These are phyloP conservation scores for Fusarium burgessii DNA, from an alignment of 2,329 filamentous ascomycete genomes.

Conservation along the genomic window DNA sequence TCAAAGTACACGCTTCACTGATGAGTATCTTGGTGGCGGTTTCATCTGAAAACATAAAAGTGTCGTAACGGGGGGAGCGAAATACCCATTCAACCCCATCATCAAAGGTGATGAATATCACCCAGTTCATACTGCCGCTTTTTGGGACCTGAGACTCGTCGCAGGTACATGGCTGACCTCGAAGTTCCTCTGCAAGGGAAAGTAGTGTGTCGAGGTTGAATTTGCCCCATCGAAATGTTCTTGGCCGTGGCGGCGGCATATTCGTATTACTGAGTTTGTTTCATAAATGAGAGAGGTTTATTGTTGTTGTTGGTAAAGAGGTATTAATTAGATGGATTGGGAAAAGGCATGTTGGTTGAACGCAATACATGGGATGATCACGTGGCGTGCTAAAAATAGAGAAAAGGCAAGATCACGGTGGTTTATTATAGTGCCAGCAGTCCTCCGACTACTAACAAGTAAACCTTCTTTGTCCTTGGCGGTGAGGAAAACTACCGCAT, in stretches of 20 bases:
- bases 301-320: rapidly evolving
- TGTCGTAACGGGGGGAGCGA: slow-evolving; percentile 26
- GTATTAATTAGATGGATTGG: too few relatives aligned
- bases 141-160: slow-evolving; percentile 25
- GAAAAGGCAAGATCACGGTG: too few relatives aligned
- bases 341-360: too few relatives aligned
- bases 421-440: not conserved
- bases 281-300: rapidly evolving
- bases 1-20: slow-evolving; percentile 41
- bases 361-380: not conserved
- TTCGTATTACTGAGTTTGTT: rapidly evolving
- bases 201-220: slow-evolving; percentile 38
- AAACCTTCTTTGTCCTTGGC: not conserved
- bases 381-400: not conserved
- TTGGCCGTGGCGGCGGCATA: rapidly evolving
- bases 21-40: slow-evolving; percentile 32
- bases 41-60: slow-evolving; percentile 13
- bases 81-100: slow-evolving; percentile 41
- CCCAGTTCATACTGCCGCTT: slow-evolving; percentile 38
- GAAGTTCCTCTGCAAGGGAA: slow-evolving; percentile 20
- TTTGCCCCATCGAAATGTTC: not conserved
- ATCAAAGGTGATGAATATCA: slow-evolving; percentile 38
- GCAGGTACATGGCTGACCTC: slow-evolving; percentile 33
- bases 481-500: not conserved
- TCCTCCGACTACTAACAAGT: not conserved